Evolutionary conservation across 352 stramenopile species (phyloP).

Genomic region (Salisapilia sapeloensis): DNA sequence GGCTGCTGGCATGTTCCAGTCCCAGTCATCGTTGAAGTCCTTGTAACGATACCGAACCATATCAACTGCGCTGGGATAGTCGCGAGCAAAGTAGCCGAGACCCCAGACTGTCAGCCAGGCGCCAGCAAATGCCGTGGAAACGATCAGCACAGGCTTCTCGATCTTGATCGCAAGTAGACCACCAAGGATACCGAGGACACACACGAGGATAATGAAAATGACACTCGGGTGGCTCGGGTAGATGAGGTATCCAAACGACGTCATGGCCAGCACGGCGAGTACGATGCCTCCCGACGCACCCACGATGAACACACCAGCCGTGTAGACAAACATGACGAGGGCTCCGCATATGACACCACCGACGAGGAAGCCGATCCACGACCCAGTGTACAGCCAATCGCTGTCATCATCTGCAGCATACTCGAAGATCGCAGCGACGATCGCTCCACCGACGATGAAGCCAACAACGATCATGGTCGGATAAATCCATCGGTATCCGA

Average conservation of each 20-base stretch:
- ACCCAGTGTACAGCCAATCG: slow-evolving; percentile 30
- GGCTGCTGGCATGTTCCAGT: slow-evolving; percentile 31
- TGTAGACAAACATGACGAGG: slow-evolving; percentile 29
- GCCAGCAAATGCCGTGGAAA: slow-evolving; percentile 31
- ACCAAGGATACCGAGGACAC: slow-evolving; percentile 16
- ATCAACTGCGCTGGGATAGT: slow-evolving; percentile 31
- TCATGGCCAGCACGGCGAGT: slow-evolving; percentile 28
- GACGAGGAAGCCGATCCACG: slow-evolving; percentile 37
- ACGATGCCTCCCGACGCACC: slow-evolving; percentile 29
- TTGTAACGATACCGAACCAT: slow-evolving; percentile 19
- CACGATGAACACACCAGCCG: slow-evolving; percentile 30
- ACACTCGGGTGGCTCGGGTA: slow-evolving; percentile 27
- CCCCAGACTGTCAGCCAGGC: slow-evolving; percentile 29
- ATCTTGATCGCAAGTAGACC: slow-evolving; percentile 23
- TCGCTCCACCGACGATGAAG: slow-evolving; percentile 30
- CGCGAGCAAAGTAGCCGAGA: slow-evolving; percentile 39
- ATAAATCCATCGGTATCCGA: slow-evolving; percentile 50
- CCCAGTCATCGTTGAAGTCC: slow-evolving; percentile 18
- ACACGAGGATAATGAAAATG: slow-evolving; percentile 23
- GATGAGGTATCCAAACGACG: slow-evolving; percentile 33
- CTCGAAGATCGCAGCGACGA: slow-evolving; percentile 17
- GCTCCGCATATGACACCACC: slow-evolving; percentile 23
- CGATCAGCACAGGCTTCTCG: slow-evolving; percentile 33
- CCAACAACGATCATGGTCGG: slow-evolving; percentile 28
- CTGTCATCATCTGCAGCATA: slow-evolving; percentile 18